phyloP scores from a whole-genome alignment of 495 filamentous ascomycete genomes.

The Podospora fimiseda region DNA sequence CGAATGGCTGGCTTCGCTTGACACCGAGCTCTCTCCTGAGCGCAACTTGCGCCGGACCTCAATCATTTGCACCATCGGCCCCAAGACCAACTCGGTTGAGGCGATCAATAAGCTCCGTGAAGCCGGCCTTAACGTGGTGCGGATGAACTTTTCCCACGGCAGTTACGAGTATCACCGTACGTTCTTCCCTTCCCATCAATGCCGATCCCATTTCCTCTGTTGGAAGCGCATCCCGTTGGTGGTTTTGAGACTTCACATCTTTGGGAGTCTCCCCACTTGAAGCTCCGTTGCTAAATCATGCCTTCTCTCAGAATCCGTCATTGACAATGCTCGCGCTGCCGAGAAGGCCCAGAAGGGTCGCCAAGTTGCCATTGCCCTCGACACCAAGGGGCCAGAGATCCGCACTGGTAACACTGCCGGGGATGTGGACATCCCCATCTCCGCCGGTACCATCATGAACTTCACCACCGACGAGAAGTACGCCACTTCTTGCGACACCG shows the following conservation, averaged over 20 bases:
- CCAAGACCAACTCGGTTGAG: conserved; percentile 97
- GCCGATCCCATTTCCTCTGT: background rate
- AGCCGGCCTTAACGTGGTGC: conserved; percentile 91
- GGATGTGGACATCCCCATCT: conserved; percentile 83
- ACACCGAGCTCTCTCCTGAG: conserved; percentile 69
- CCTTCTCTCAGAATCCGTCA: conserved; percentile 63
- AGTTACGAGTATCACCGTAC: conserved; percentile 61
- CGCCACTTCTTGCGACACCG: conserved; percentile 69
- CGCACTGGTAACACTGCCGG: conserved; percentile 85
- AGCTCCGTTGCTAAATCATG: conserved; percentile 25
- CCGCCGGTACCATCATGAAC: conserved; percentile 74
- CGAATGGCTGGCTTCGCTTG: conserved; percentile 78
- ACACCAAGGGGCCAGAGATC: conserved; percentile 99
- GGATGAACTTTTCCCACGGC: conserved; percentile 98
- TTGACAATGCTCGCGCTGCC: conserved; percentile 85
- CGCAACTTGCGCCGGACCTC: conserved; percentile 92
- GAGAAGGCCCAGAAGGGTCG: conserved; percentile 69
- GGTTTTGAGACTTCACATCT: too few relatives aligned
- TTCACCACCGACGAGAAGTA: conserved; percentile 98
- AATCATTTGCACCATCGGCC: conserved; percentile 98
- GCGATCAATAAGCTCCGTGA: conserved; percentile 88
- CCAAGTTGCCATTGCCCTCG: conserved; percentile 91
- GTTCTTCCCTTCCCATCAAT: conserved; percentile 11
- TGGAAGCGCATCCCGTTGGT: too few relatives aligned
- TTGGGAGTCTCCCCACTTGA: too few relatives aligned